phyloP scores from a whole-genome alignment of 441 rosid species.

The Isatis lusitanica region DNA sequence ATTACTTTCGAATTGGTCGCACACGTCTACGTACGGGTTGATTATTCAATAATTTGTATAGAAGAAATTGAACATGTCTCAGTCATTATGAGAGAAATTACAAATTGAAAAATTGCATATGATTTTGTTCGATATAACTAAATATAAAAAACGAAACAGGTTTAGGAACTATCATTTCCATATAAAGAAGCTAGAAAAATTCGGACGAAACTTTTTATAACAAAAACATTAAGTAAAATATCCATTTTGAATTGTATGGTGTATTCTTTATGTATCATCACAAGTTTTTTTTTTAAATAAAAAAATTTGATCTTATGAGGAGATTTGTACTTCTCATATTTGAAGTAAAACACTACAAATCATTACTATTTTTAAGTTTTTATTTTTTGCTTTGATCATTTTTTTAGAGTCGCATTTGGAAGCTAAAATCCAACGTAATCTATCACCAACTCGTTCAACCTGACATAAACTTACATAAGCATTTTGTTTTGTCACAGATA shows the following conservation, averaged over 20 bases:
- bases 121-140: neutral
- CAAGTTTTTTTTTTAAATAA: too few species aligned
- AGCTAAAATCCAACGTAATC: neutral
- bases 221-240: neutral
- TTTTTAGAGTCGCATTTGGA: neutral
- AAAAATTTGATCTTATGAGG: too few species aligned
- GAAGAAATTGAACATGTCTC: constrained; percentile 26
- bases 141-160: neutral
- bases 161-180: neutral
- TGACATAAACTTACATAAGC: neutral
- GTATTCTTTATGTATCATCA: neutral
- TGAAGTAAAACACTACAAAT: too few species aligned
- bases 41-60: constrained; percentile 18
- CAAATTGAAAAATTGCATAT: neutral
- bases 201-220: neutral
- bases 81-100: neutral
- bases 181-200: neutral
- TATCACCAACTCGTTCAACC: neutral
- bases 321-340: too few species aligned
- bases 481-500: too few species aligned
- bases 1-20: constrained; percentile 23
- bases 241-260: neutral
- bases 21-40: constrained; percentile 25
- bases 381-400: neutral
- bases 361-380: too few species aligned